phyloP scores from a whole-genome alignment of 1,284 basidiomycete species.

The Psilocybe mexicana region DNA sequence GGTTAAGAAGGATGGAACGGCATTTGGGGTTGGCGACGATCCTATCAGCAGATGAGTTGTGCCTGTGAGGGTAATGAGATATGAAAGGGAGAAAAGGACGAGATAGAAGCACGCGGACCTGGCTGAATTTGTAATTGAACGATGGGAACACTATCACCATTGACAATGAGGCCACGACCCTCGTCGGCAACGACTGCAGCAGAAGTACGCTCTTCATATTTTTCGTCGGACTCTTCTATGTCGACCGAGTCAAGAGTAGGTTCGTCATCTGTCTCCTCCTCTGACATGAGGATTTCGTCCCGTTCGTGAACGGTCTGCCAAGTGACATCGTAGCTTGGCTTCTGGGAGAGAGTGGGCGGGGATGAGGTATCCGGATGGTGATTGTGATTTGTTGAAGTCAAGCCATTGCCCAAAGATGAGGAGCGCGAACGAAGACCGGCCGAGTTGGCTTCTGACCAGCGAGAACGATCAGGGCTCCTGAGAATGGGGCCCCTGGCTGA shows the following conservation, averaged over 20 bases:
- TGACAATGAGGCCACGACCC: conserved; percentile 77
- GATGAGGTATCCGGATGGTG: conserved; percentile 43
- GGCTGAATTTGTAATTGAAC: conserved; percentile 63
- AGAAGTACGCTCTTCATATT: conserved; percentile 69
- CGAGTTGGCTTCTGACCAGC: conserved; percentile 71
- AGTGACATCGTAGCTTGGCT: conserved; percentile 70
- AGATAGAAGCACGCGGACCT: conserved; percentile 46
- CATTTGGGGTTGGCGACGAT: conserved; percentile 73
- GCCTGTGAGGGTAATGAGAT: conserved; percentile 43
- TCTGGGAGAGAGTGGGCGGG: conserved; percentile 52
- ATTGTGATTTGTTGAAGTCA: conserved; percentile 29
- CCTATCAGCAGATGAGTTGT: conserved; percentile 89
- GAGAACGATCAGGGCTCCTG: conserved; percentile 26
- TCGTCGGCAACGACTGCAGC: conserved; percentile 79
- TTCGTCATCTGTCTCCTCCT: conserved; percentile 74
- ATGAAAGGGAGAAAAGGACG: conserved; percentile 7
- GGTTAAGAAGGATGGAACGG: conserved; percentile 74
- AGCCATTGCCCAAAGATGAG: conserved; percentile 59
- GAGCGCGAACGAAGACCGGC: conserved; percentile 63
- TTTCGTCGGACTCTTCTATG: conserved; percentile 47
- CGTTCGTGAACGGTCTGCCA: conserved; percentile 75
- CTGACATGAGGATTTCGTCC: conserved; percentile 67
- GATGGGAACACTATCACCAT: conserved; percentile 62
- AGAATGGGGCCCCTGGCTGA: conserved; percentile 35
- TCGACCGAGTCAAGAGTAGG: conserved; percentile 49